A percentile compares a stretch with the other conserved stretches of the same genome.
phyloP scores from a whole-genome alignment of 306 rosid genomes.

The Albizia julibrissin region DNA sequence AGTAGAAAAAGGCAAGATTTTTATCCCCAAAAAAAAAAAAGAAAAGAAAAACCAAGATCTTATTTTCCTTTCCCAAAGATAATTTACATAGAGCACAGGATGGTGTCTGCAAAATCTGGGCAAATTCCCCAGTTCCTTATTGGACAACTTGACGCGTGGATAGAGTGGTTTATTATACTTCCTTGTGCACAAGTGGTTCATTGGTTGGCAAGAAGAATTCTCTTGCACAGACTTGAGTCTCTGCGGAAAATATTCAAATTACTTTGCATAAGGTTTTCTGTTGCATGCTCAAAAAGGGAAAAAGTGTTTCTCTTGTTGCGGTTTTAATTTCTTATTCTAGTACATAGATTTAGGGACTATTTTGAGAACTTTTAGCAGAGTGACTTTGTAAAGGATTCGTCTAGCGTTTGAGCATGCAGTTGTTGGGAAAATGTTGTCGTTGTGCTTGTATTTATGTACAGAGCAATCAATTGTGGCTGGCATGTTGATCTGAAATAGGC shows the following conservation, averaged over 20 bases:
- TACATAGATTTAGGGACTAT: slow-evolving; percentile 44
- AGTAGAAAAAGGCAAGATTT: background rate
- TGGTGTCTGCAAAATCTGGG: slow-evolving; percentile 48
- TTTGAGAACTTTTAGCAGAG: slow-evolving; percentile 37
- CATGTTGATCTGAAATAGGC: slow-evolving; percentile 42
- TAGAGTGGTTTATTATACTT: slow-evolving; percentile 45
- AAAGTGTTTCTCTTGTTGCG: slow-evolving; percentile 28
- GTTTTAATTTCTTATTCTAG: slow-evolving; percentile 42
- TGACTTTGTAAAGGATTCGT: slow-evolving; percentile 58
- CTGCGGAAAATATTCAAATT: slow-evolving; percentile 28
- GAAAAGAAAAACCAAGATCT: background rate
- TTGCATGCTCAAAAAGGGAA: slow-evolving; percentile 30
- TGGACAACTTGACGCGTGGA: slow-evolving; percentile 26
- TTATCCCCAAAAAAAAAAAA: background rate
- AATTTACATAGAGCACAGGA: slow-evolving; percentile 39
- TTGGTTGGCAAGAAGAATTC: slow-evolving; percentile 60
- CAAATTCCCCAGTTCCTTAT: slow-evolving; percentile 35
- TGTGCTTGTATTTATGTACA: slow-evolving; percentile 65
- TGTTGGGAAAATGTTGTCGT: slow-evolving; percentile 42
- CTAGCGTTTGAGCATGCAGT: slow-evolving; percentile 41
- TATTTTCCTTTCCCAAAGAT: slow-evolving; percentile 31
- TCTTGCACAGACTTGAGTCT: slow-evolving; percentile 49
- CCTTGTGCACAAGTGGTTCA: slow-evolving; percentile 49
- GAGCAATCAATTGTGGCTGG: slow-evolving; percentile 48
- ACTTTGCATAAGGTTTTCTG: slow-evolving; percentile 39